Conservation (phyloP, 169 alveolate species). For the Condylostoma magnum region DNA sequence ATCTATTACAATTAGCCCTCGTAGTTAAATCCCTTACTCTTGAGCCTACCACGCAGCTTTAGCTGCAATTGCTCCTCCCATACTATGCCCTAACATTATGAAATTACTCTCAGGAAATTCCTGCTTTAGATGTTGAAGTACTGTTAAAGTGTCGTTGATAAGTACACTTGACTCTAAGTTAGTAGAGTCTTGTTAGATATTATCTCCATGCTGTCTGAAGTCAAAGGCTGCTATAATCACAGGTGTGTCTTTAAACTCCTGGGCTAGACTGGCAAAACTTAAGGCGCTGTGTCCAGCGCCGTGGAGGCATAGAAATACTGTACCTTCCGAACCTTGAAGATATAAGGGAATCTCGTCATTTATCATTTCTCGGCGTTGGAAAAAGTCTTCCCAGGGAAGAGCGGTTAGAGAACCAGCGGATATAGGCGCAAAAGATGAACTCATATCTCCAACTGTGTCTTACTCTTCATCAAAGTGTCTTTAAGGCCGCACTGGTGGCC, state of each 20-base stretch:
- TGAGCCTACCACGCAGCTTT: neutral
- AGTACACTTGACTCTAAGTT: conserved; percentile 55
- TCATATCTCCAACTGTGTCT: too few species aligned
- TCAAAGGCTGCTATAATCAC: conserved; percentile 71
- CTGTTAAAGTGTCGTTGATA: conserved; percentile 56
- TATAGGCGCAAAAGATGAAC: too few species aligned
- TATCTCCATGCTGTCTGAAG: conserved; percentile 81
- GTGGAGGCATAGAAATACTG: conserved; percentile 74
- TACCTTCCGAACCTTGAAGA: conserved; percentile 71
- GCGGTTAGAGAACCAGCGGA: too few species aligned
- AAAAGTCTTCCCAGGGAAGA: too few species aligned
- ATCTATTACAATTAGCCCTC: conserved; percentile 82
- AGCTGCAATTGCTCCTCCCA: conserved; percentile 84
- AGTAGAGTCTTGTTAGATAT: conserved; percentile 40
- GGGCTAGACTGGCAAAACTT: conserved; percentile 62
- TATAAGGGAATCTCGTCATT: conserved; percentile 54
- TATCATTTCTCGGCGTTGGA: neutral
- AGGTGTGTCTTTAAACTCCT: conserved; percentile 54
- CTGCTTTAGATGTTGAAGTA: conserved; percentile 43
- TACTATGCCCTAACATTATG: conserved; percentile 78
- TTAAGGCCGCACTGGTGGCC: too few species aligned
- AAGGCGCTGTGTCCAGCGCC: conserved; percentile 88
- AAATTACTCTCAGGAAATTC: conserved; percentile 52
- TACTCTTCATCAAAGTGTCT: too few species aligned
- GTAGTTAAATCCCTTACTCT: conserved; percentile 3